phyloP scores from a whole-genome alignment of 1,284 basidiomycete genomes.

The Schizophyllum amplum region DNA sequence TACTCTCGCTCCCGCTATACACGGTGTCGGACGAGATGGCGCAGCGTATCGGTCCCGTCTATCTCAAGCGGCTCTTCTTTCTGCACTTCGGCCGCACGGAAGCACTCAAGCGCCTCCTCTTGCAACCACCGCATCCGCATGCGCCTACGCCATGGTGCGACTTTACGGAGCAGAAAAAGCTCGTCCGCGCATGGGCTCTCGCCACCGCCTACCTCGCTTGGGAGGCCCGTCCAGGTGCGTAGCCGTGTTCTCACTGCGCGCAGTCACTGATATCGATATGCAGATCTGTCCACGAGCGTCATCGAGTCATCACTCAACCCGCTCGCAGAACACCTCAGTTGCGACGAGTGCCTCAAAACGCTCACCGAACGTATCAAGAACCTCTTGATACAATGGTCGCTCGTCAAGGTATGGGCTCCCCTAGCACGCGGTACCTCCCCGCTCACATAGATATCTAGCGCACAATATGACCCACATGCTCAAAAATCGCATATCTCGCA shows the following conservation, averaged over 20 bases:
- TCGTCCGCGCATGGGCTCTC: slow-evolving; percentile 58
- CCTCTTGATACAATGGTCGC: slow-evolving; percentile 67
- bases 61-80: slow-evolving; percentile 55
- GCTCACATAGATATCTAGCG: slow-evolving; percentile 17
- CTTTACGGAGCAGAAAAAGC: slow-evolving; percentile 52
- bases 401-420: slow-evolving; percentile 49
- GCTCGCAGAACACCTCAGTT: slow-evolving; percentile 47
- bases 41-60: slow-evolving; percentile 34
- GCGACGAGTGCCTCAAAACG: slow-evolving; percentile 51
- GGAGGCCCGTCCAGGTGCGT: slow-evolving; percentile 57
- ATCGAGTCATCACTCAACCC: slow-evolving; percentile 56
- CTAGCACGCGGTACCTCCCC: not conserved
- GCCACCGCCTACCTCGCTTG: slow-evolving; percentile 61
- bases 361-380: slow-evolving; percentile 60
- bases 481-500: slow-evolving; percentile 3
- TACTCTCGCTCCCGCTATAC: slow-evolving; percentile 29
- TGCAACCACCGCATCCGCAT: slow-evolving; percentile 56
- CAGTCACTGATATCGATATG: not conserved
- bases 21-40: slow-evolving; percentile 32
- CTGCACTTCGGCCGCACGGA: slow-evolving; percentile 44
- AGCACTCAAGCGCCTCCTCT: slow-evolving; percentile 41
- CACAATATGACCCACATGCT: slow-evolving; percentile 24
- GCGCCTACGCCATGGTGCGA: slow-evolving; percentile 48
- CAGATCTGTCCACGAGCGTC: slow-evolving; percentile 50
- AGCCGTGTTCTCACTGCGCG: not conserved